A percentile compares a stretch with the other conserved stretches of the same genome.
phyloP scores from a whole-genome alignment of 2,329 filamentous ascomycete genomes.

The Pseudogymnoascus sp. region DNA sequence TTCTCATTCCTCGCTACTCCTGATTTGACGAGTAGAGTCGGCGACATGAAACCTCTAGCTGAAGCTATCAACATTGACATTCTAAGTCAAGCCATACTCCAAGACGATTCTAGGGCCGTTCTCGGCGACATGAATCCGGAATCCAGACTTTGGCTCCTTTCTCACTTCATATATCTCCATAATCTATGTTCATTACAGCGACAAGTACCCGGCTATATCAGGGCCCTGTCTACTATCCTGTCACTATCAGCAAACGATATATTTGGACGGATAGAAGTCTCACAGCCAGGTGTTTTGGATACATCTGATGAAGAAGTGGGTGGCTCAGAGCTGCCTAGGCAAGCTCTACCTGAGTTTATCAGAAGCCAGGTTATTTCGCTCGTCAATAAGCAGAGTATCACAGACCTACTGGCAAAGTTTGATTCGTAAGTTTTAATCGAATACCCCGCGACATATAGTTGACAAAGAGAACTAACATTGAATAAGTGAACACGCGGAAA shows the following conservation, averaged over 20 bases:
- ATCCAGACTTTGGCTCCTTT: conserved; percentile 54
- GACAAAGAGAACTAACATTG: conserved; percentile 18
- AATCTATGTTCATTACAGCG: conserved; percentile 29
- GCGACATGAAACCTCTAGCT: conserved; percentile 21
- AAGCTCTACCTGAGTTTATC: conserved; percentile 48
- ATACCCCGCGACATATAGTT: not conserved
- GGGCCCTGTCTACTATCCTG: conserved; percentile 47
- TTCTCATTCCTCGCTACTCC: conserved; percentile 26
- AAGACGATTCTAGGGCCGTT: not conserved
- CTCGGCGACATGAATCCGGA: conserved; percentile 18
- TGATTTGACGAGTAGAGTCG: conserved; percentile 19
- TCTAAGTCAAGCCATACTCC: conserved; percentile 22
- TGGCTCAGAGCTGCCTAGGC: conserved; percentile 14
- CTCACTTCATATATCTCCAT: conserved; percentile 57
- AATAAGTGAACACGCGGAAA: conserved; percentile 14
- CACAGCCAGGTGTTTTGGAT: conserved; percentile 36
- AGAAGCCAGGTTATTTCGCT: conserved; percentile 60
- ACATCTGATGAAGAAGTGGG: conserved; percentile 20
- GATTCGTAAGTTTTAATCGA: conserved; percentile 14
- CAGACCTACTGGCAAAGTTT: conserved; percentile 33
- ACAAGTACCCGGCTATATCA: conserved; percentile 39
- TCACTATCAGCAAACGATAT: conserved; percentile 46
- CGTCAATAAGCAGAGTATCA: conserved; percentile 68
- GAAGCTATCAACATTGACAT: conserved; percentile 20
- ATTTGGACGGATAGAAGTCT: conserved; percentile 36